Conservation (phyloP, 2,329 filamentous ascomycete genomes). For the Neopestalotiopsis sp. region DNA sequence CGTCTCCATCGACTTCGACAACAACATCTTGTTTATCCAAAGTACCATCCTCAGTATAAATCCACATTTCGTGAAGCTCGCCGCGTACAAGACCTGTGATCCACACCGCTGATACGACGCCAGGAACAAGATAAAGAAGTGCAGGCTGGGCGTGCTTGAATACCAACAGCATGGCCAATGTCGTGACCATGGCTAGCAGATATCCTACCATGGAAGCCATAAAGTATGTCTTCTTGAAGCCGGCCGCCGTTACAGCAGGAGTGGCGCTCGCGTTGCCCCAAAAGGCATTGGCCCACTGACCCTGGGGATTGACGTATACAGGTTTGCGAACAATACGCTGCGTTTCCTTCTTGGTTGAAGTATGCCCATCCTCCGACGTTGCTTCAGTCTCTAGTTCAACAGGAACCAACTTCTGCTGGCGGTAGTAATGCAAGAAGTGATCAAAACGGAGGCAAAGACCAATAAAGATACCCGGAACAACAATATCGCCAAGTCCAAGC, state of each 20-base stretch:
- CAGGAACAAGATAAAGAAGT: constrained; percentile 88
- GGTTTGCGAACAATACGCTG: constrained; percentile 56
- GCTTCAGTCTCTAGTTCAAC: constrained; percentile 40
- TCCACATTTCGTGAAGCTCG: constrained; percentile 78
- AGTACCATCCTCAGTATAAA: constrained; percentile 75
- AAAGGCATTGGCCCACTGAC: constrained; percentile 82
- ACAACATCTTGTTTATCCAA: constrained; percentile 60
- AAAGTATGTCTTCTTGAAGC: constrained; percentile 88
- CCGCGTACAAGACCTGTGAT: constrained; percentile 72
- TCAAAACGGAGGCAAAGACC: constrained; percentile 90
- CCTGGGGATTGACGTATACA: constrained; percentile 64
- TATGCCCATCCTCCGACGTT: constrained; percentile 36
- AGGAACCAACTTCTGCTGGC: constrained; percentile 59
- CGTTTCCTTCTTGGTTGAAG: constrained; percentile 39
- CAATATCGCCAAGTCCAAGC: constrained; percentile 92
- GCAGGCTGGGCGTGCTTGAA: constrained; percentile 88
- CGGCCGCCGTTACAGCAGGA: constrained; percentile 44
- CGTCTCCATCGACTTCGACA: constrained; percentile 57
- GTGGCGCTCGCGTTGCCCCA: constrained; percentile 63
- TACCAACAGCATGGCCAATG: constrained; percentile 76
- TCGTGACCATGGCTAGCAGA: constrained; percentile 75
- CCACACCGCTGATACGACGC: constrained; percentile 78
- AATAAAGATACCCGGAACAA: constrained; percentile 90
- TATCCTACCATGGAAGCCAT: constrained; percentile 79
- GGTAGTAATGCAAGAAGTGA: constrained; percentile 80